Base-by-base conservation (phyloP, 2,329 filamentous ascomycete genomes). In the Chrysoporthe puriensis region DNA sequence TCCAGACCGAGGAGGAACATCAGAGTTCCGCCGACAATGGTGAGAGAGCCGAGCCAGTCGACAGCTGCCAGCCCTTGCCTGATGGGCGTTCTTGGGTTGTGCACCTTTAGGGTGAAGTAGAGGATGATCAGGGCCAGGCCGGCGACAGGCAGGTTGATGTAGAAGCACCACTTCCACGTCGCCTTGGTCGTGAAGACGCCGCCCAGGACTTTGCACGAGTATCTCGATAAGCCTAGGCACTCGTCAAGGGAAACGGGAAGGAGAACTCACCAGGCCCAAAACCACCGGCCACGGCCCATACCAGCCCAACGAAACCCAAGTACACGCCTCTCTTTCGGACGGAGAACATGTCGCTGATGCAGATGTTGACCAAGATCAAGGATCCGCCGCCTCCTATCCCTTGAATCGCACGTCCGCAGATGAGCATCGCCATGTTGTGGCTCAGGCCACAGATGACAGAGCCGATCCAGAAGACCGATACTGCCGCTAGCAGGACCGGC, bases 1-100 rank as follows among this genome's bases (percentile, higher is more conserved):
- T 92, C 87, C 32, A 94, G 83, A 2, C 89, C 90, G 16, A 92
- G 83, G 1, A 93, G 82, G 21, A 93, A 78, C 88, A 93, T 91
- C 59, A 92, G 77, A 0, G 87, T 88, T 4, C 85, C 87, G 36
- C 86, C 87, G 7, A 92, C 82, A 69, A 93, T 85, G 2, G 85
- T 80, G 13, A 90, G 64, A 1, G 85, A 88, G 0, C 91, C 91
- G 6, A 80, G 69, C 85, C 86, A 88, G 73, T 88, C 86, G 32
- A 88, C 81, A 0, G 87, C 87, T 69, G 86, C 86, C 9, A 92
- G 78, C 0, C 90, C 90, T 50, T 86, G 80, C 68, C 80, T 77
- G 2, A 92, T 76, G 0, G 88, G 85, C 0, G 90, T 92, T 46
- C 83, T 84, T 0, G 90, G 90, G 3, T 87, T 90, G 63, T 90